These are phyloP conservation scores for Neurospora tetraspora DNA, from an alignment of 495 filamentous ascomycete species.

Conservation along the genomic window DNA sequence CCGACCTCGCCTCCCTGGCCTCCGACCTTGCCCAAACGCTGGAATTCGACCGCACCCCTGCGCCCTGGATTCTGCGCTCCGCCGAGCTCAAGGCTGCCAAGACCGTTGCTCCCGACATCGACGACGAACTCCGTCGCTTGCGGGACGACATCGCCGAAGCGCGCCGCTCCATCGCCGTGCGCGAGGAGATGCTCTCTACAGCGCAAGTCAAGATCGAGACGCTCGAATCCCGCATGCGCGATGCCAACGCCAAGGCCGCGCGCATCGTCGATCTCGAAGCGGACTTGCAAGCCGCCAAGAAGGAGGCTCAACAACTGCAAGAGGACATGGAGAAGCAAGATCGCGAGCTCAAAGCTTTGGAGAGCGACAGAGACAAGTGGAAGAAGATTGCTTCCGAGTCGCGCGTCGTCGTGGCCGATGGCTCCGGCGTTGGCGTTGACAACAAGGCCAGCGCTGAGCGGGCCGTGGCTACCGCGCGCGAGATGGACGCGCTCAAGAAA, in stretches of 20 bases:
- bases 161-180: conserved; percentile 50
- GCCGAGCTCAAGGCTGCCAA: conserved; percentile 69
- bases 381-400: conserved; percentile 61
- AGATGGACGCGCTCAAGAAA: conserved; percentile 62
- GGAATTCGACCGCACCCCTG: conserved; percentile 65
- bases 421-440: conserved; percentile 33
- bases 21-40: conserved; percentile 67
- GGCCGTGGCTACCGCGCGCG: conserved; percentile 57
- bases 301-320: conserved; percentile 46
- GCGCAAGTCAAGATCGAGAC: conserved; percentile 85
- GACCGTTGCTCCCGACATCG: conserved; percentile 64
- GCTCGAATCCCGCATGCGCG: conserved; percentile 70
- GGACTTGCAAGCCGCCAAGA: conserved; percentile 45
- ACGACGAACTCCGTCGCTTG: conserved; percentile 65
- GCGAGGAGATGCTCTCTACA: conserved; percentile 59
- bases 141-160: conserved; percentile 63
- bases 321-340: conserved; percentile 54
- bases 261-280: conserved; percentile 55
- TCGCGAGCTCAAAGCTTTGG: conserved; percentile 45
- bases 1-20: conserved; percentile 63
- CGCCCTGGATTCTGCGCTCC: conserved; percentile 79
- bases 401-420: conserved; percentile 38
- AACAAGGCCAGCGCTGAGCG: conserved; percentile 45
- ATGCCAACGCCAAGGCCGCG: conserved; percentile 59
- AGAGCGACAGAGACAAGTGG: conserved; percentile 63